A percentile compares a stretch with the other conserved stretches of the same genome.
These are phyloP conservation scores for Mortierella sp. DNA, from an alignment of 371 early-diverging fungal genomes.

Conservation along the genomic window DNA sequence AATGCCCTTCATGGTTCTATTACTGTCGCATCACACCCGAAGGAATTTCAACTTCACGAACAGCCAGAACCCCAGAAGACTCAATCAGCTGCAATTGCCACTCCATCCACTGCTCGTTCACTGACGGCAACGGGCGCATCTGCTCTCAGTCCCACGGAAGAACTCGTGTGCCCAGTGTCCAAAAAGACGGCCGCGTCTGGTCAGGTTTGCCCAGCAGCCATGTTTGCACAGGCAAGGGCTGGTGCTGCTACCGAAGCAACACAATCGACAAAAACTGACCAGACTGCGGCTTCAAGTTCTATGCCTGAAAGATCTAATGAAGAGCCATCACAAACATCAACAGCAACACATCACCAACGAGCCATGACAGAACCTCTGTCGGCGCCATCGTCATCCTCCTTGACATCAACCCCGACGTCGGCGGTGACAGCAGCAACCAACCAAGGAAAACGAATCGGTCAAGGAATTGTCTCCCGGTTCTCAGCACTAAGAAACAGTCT, in stretches of 20 bases:
- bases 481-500: constrained; percentile 39
- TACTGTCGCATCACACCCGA: not conserved
- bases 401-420: constrained; percentile 1
- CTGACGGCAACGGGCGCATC: not conserved
- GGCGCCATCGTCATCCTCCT: not conserved
- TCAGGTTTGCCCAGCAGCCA: constrained; percentile 45
- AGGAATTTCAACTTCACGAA: not conserved
- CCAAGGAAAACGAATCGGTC: constrained; percentile 35
- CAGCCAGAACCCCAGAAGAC: too few relatives aligned
- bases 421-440: constrained; percentile 11
- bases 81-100: too few relatives aligned
- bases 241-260: constrained; percentile 9
- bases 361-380: constrained; percentile 23
- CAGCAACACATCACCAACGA: not conserved
- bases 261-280: not conserved
- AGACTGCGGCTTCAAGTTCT: not conserved
- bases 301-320: not conserved
- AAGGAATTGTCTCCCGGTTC: constrained; percentile 36
- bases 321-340: not conserved
- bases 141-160: constrained; percentile 3
- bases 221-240: constrained; percentile 49
- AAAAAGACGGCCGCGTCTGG: constrained; percentile 47
- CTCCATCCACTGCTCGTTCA: not conserved
- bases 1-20: constrained; percentile 10
- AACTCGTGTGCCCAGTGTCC: constrained; percentile 43